A percentile compares a stretch with the other conserved stretches of the same genome.
These are phyloP conservation scores for Clarireedia monteithiana DNA, from an alignment of 2,329 filamentous ascomycete species.

Conservation along the genomic window DNA sequence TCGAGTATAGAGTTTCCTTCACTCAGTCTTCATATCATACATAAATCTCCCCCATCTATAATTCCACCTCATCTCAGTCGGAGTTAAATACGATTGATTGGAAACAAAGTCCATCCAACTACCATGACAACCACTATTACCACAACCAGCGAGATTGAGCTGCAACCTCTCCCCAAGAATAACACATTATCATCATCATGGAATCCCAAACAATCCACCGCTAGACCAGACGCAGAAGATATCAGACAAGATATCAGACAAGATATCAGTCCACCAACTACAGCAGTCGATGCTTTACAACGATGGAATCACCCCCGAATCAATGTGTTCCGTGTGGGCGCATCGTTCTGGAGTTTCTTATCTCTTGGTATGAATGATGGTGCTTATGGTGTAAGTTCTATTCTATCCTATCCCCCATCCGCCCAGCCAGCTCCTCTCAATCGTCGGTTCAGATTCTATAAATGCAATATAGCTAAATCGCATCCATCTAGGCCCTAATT, in stretches of 20 bases:
- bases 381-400: conserved; percentile 15
- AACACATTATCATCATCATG: background rate
- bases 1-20: too few relatives aligned
- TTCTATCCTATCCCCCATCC: background rate
- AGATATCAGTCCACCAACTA: background rate
- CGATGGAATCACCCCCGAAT: conserved; percentile 55
- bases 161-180: background rate
- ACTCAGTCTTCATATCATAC: too few relatives aligned
- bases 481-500: conserved; percentile 35
- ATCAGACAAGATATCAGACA: conserved; percentile 2
- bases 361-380: conserved; percentile 38
- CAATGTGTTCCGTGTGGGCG: conserved; percentile 51
- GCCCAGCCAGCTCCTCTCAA: background rate
- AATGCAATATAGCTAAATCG: background rate
- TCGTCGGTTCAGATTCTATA: too few relatives aligned
- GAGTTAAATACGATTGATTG: too few relatives aligned
- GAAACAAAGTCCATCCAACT: too few relatives aligned
- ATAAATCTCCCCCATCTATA: too few relatives aligned
- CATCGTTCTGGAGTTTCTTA: conserved; percentile 53
- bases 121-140: background rate
- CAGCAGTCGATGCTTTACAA: conserved; percentile 31
- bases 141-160: background rate
- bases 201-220: background rate
- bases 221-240: background rate
- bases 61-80: too few relatives aligned